Evolutionary conservation across 331 rosid species (phyloP), one percentile per base, ranked within the genome.

Genomic region (Acacia pycnantha): DNA sequence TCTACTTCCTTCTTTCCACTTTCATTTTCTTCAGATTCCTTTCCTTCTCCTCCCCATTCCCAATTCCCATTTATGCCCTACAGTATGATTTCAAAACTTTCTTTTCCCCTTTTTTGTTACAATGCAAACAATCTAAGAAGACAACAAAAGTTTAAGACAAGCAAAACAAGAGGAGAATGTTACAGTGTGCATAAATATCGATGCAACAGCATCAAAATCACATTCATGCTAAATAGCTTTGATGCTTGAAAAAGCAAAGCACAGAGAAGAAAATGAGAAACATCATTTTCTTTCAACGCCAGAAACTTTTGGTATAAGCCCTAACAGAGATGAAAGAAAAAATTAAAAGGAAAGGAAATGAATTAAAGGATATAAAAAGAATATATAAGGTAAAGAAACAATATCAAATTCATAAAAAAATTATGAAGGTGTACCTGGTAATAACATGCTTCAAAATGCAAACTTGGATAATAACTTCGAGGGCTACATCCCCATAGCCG

Each of bases 391-490:
- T 31, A 40, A 59, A 78, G 76, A 59, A 77, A n/a, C 65, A 21
- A 76, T 79, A 71, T 18, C 43, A 78, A 24, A 77, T 33, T 77
- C 76, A 4, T 18, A 56, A 18, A 47, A 78, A 68, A 51, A 72
- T 27, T 47, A 27, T 69, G 53, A 75, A 44, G 26, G 22, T 47
- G 74, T 35, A 95, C 98, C 98, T 95, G 98, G 88, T 95, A 95
- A 83, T 95, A 95, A 78, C 98, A 95, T 59, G 98, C 95, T 90
- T 95, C 98, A 88, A 95, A 95, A 88, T 95, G 98, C 85, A 95
- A 82, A 83, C 97, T 85, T 72, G 98, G 98, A 81, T 90, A 95
- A 86, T 91, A 88, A 61, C 87, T 78, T 64, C 66, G 82, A 26
- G 95, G 92, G 24, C 73, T 90, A 81, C 98, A 92, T 33, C 98